Base-by-base conservation (phyloP, 129 eudicot genomes). In the Helichrysum umbraculigerum region DNA sequence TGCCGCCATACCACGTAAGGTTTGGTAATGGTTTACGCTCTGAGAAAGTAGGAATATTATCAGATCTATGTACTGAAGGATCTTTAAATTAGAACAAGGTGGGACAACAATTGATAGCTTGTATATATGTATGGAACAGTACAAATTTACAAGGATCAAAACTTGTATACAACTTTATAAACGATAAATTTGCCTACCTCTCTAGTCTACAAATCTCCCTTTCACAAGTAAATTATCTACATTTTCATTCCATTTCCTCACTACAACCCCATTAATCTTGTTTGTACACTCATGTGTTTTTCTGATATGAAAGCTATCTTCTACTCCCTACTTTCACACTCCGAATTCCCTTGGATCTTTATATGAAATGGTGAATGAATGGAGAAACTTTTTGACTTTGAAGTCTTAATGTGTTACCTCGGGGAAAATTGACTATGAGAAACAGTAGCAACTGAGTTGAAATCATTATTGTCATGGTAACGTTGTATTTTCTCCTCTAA, bases 381-480 rank as follows among this genome's bases (percentile, higher is more conserved):
- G 29, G 16, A 12, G 29, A 68, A 57, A 21, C 57, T 37, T 22
- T 19, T 71, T 5, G 58, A 72, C 35, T 57, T 37, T 2, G 15
- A 29, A 51, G 5, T 28, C 20, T 29, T 16, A 71, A 37, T 60
- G 70, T 35, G 62, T 85, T 82, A 92, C 76, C 96, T 84, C 0
- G 92, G 90, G 39, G 66, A 83, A 81, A 91, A 87, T 34, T 86
- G 79, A 64, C 90, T 91, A 32, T 83, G 84, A 20, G 97, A 87
- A 20, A 91, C 63, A 47, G 81, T 87, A 34, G 95, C 95, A 68
- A 85, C 69, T 7, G 97, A 91, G 19, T 33, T 74, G 30, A 76
- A 44, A 81, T 85, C 77, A 59, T 71, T 74, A 21, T 59, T 70
- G 30, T 73, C 83, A 44, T 73, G 78, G 29, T 76, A 83, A 32